Conservation (phyloP, 768 basidiomycete genomes). For the Rhodotorula babjevae region DNA sequence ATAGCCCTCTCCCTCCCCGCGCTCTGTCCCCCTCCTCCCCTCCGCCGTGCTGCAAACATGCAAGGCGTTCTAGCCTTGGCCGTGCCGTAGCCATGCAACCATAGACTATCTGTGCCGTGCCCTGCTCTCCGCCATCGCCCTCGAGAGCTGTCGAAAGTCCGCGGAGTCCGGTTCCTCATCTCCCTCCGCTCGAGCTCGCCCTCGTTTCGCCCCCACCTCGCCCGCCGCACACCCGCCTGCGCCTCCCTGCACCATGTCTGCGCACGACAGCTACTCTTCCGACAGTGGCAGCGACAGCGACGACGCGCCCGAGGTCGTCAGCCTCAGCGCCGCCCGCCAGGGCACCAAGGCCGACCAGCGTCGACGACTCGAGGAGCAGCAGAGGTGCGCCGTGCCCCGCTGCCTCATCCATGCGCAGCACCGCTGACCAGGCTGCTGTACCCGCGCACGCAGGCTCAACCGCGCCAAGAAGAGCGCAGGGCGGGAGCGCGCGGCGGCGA, state of each 20-base stretch:
- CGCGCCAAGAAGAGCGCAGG: not conserved
- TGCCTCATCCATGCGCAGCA: not conserved
- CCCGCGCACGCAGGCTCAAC: not conserved
- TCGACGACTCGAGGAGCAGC: slow-evolving; percentile 4
- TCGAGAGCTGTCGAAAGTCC: no score
- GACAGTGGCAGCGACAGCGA: slow-evolving; percentile 13
- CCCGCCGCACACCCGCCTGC: not conserved
- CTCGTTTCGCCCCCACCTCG: not conserved
- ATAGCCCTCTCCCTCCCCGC: no score
- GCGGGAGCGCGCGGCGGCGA: not conserved
- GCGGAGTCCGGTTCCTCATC: no score
- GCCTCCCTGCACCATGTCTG: slow-evolving; percentile 1
- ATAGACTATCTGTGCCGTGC: no score
- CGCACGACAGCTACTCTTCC: slow-evolving; percentile 5
- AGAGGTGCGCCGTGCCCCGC: not conserved
- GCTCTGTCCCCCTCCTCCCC: no score
- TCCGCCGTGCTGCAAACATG: no score
- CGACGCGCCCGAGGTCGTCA: slow-evolving; percentile 36
- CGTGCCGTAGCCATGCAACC: no score
- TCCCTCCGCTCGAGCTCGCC: no score
- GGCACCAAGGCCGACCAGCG: slow-evolving; percentile 7
- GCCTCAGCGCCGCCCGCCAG: slow-evolving; percentile 17
- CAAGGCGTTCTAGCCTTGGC: no score
- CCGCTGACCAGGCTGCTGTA: not conserved
- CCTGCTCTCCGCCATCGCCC: no score